These are phyloP conservation scores for Sphaerulina vaccinii DNA, from an alignment of 2,329 filamentous ascomycete species.

Conservation along the genomic window DNA sequence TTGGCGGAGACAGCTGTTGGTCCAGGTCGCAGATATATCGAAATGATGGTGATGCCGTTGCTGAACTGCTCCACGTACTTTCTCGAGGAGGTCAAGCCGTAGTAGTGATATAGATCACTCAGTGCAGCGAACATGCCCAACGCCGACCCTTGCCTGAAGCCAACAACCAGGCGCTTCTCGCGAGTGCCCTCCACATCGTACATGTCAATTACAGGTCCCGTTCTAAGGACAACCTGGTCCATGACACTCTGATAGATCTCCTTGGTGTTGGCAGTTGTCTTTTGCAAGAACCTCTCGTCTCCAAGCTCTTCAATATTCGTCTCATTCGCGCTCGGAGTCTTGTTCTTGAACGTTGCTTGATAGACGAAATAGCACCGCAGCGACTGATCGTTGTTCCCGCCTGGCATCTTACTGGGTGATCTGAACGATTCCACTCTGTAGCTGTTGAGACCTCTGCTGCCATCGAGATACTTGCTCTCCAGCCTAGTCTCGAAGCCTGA, in stretches of 20 bases:
- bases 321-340: conserved; percentile 71
- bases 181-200: conserved; percentile 89
- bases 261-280: conserved; percentile 94
- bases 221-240: conserved; percentile 75
- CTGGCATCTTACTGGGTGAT: conserved; percentile 76
- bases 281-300: conserved; percentile 90
- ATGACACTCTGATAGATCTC: conserved; percentile 95
- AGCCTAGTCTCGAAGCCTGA: conserved; percentile 93
- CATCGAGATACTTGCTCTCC: conserved; percentile 92
- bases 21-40: conserved; percentile 82
- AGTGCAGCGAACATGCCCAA: conserved; percentile 91
- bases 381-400: conserved; percentile 68
- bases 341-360: conserved; percentile 84
- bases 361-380: conserved; percentile 99
- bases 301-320: conserved; percentile 88
- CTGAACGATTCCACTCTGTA: conserved; percentile 98
- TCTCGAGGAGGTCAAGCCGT: conserved; percentile 89
- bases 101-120: conserved; percentile 97
- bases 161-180: conserved; percentile 92
- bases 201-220: conserved; percentile 94
- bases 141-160: conserved; percentile 90
- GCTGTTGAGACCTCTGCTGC: conserved; percentile 64
- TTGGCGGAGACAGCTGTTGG: conserved; percentile 54
- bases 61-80: conserved; percentile 99
- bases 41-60: conserved; percentile 97